Evolutionary conservation across 129 eudicot genomes (phyloP), one percentile per base, ranked within the genome.

Genomic region (Oenanthe sinensis): DNA sequence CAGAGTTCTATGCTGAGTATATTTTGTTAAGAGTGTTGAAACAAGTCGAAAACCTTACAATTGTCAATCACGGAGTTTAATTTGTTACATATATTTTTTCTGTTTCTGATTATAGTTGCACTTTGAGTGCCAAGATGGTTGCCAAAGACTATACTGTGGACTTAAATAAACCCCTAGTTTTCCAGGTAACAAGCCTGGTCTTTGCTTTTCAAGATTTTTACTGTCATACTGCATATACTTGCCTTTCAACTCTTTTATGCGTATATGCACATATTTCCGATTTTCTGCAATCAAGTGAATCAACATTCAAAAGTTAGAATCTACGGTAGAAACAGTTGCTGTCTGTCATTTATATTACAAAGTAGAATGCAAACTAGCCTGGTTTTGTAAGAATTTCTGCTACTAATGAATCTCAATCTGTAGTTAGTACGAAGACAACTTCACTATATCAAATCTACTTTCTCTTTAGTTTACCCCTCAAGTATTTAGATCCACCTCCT

Each of bases 101-200:
- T 20, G 2, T 48, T 75, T 36, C 39, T 52, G 63, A 28, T 54
- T 26, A 67, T 50, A 74, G 77, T 79, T 83, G 42, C 42, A 76
- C 47, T 69, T 47, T 28, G 49, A 79, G 82, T 82, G 72, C 83
- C 84, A 36, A 77, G 92, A 94, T 94, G 98, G 96, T 89, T 48
- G 93, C 89, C 1, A 80, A 94, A 79, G 97, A 85, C 50, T 94
- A 87, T 77, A 86, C 91, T 6, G 97, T 94, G 80, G 98, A 94
- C 82, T 82, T 94, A 79, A 80, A 91, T 69, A 91, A 91, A 84
- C 92, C 97, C 63, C 97, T 94, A 77, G 98, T 94, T 62, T 91
- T 85, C 87, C 98, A 94, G 98, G 98, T 94, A 65, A 52, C 42
- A 24, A 37, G 62, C 50, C 63, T 2, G 6, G 24, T 52, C 33